Percentiles rank a stretch among this genome's conserved stretches.
Evolutionary conservation across 2,329 filamentous ascomycete species (phyloP).

Genomic region (Xylariaceae sp.): DNA sequence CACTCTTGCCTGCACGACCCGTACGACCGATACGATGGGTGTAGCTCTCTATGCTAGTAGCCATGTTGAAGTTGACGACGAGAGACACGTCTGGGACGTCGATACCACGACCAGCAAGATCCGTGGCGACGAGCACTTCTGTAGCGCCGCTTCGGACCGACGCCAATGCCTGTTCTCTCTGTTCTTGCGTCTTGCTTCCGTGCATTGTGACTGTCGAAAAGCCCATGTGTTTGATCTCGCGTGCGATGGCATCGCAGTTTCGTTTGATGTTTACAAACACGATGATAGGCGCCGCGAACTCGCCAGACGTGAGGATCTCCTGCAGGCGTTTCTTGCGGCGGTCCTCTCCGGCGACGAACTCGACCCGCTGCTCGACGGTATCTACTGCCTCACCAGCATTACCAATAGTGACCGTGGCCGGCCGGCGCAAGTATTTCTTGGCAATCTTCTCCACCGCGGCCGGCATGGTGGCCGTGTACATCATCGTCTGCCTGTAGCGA

Average conservation of each 20-base stretch:
- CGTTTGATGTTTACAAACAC: constrained; percentile 99
- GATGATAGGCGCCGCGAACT: constrained; percentile 87
- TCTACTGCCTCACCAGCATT: constrained; percentile 94
- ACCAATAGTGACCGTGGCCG: constrained; percentile 90
- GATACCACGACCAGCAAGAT: constrained; percentile 94
- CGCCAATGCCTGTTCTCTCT: constrained; percentile 86
- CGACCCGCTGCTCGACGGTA: constrained; percentile 94
- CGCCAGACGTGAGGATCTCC: constrained; percentile 75
- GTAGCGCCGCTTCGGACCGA: constrained; percentile 76
- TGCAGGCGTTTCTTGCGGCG: constrained; percentile 93
- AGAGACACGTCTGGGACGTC: constrained; percentile 91
- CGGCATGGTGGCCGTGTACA: constrained; percentile 99
- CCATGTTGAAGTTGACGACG: constrained; percentile 99
- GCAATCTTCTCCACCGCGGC: constrained; percentile 87
- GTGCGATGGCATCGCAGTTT: constrained; percentile 91
- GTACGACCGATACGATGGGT: constrained; percentile 96
- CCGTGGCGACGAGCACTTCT: constrained; percentile 89
- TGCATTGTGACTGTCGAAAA: constrained; percentile 87
- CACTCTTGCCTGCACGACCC: constrained; percentile 92
- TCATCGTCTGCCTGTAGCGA: constrained; percentile 96
- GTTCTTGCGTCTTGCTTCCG: constrained; percentile 94
- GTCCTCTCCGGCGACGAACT: constrained; percentile 86
- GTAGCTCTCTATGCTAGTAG: constrained; percentile 84
- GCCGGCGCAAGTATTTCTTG: constrained; percentile 90
- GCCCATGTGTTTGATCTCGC: constrained; percentile 91